Percentiles rank a stretch among this genome's conserved stretches.
phyloP scores from a whole-genome alignment of 2,329 filamentous ascomycete species.

The Colletotrichum tropicale region DNA sequence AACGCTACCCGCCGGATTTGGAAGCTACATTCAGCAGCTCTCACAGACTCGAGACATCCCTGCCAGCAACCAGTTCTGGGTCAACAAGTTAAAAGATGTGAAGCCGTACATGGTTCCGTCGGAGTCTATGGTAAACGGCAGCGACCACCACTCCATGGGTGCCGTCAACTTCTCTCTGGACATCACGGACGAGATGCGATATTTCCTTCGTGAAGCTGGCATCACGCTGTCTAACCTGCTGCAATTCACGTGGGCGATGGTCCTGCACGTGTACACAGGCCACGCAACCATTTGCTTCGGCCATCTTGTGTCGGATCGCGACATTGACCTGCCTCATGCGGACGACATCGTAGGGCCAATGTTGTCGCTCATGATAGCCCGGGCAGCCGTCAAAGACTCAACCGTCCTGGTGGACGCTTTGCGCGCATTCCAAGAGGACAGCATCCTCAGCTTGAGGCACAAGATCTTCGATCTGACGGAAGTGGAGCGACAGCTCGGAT shows the following conservation, averaged over 20 bases:
- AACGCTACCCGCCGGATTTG: neutral
- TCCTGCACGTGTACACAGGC: neutral
- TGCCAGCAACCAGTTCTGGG: neutral
- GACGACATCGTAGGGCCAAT: constrained; percentile 1
- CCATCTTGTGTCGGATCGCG: neutral
- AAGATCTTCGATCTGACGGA: neutral
- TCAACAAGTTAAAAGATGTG: neutral
- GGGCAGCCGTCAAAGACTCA: neutral
- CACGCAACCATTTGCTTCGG: neutral
- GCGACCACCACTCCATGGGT: neutral
- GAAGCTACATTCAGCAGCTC: neutral
- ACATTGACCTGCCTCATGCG: neutral
- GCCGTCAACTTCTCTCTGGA: neutral
- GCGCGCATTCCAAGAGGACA: neutral
- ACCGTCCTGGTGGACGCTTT: neutral
- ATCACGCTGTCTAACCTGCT: neutral
- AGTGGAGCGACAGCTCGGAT: neutral
- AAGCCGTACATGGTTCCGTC: neutral
- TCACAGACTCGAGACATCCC: neutral
- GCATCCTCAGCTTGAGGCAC: neutral
- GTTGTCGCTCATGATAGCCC: neutral
- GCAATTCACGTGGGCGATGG: neutral
- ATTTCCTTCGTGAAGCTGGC: neutral
- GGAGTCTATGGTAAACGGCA: neutral
- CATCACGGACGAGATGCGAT: neutral